phyloP scores from a whole-genome alignment of 2,329 filamentous ascomycete genomes.

The Penicillium glabrum region DNA sequence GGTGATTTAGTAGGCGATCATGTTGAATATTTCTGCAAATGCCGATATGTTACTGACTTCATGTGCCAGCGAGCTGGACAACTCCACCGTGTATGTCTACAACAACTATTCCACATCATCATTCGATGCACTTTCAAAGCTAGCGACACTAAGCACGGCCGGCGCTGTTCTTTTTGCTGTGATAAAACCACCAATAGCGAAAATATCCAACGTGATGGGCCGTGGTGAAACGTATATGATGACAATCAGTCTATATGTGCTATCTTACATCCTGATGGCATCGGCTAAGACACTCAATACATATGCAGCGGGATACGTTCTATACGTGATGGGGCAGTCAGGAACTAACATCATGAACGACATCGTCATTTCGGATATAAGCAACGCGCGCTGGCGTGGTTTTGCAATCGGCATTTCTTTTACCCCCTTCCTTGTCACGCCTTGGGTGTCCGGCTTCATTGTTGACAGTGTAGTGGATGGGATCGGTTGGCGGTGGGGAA shows the following conservation, averaged over 20 bases:
- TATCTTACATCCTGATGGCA: constrained; percentile 42
- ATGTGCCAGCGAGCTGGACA: constrained; percentile 34
- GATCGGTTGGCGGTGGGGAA: constrained; percentile 49
- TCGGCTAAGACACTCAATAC: constrained; percentile 34
- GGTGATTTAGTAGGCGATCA: constrained; percentile 28
- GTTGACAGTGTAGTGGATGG: constrained; percentile 40
- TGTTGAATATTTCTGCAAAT: not conserved
- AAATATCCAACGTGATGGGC: constrained; percentile 45
- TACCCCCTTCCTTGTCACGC: constrained; percentile 42
- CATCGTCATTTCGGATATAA: constrained; percentile 45
- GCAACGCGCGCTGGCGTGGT: constrained; percentile 41
- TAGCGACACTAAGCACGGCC: constrained; percentile 38
- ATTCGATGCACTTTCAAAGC: constrained; percentile 37
- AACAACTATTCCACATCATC: constrained; percentile 43
- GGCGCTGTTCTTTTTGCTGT: constrained; percentile 41
- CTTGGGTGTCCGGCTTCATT: constrained; percentile 44
- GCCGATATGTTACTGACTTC: too few relatives aligned
- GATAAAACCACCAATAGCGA: constrained; percentile 44
- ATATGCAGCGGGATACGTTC: constrained; percentile 39
- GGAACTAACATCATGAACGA: constrained; percentile 44
- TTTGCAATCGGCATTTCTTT: constrained; percentile 41
- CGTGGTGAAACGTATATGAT: constrained; percentile 40
- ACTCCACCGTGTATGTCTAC: constrained; percentile 40
- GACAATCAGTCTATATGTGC: constrained; percentile 35
- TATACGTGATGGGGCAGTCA: constrained; percentile 40